Evolutionary conservation across 352 stramenopile species (phyloP).

Genomic region (Pythium inflatum): DNA sequence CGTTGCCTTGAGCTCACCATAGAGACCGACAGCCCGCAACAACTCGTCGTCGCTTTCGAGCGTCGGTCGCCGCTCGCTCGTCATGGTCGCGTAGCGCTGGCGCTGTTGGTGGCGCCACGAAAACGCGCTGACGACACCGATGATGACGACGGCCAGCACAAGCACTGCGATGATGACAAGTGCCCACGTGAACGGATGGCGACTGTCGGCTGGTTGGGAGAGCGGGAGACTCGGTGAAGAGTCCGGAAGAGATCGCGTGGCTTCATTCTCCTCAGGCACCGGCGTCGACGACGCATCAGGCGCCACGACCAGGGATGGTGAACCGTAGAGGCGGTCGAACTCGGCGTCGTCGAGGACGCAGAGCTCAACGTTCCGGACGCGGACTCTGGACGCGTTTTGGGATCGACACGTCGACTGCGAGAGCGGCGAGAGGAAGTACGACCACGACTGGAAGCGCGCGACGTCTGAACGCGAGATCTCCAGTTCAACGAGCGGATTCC

Average conservation of each 20-base stretch:
- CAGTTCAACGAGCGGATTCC: slow-evolving; percentile 19
- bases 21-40: slow-evolving; percentile 23
- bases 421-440: slow-evolving; percentile 4
- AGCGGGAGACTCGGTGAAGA: too few species aligned
- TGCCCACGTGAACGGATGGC: slow-evolving; percentile 29
- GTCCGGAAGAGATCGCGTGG: too few species aligned
- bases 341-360: slow-evolving; percentile 24
- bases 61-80: slow-evolving; percentile 9
- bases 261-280: too few species aligned
- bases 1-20: slow-evolving; percentile 28
- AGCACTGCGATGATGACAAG: slow-evolving; percentile 36
- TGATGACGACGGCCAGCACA: slow-evolving; percentile 28
- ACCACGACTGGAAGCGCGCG: slow-evolving; percentile 19
- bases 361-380: background rate
- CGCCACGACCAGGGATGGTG: too few species aligned
- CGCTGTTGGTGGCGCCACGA: slow-evolving; percentile 39
- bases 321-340: slow-evolving; percentile 20
- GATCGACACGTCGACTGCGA: slow-evolving; percentile 9
- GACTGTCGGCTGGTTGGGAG: too few species aligned
- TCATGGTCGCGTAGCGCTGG: slow-evolving; percentile 26
- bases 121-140: slow-evolving; percentile 32
- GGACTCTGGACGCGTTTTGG: slow-evolving; percentile 1
- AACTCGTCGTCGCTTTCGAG: slow-evolving; percentile 27
- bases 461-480: slow-evolving; percentile 30
- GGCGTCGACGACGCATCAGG: too few species aligned